phyloP scores from a whole-genome alignment of 768 basidiomycete genomes.

The Gymnopilus junonius region DNA sequence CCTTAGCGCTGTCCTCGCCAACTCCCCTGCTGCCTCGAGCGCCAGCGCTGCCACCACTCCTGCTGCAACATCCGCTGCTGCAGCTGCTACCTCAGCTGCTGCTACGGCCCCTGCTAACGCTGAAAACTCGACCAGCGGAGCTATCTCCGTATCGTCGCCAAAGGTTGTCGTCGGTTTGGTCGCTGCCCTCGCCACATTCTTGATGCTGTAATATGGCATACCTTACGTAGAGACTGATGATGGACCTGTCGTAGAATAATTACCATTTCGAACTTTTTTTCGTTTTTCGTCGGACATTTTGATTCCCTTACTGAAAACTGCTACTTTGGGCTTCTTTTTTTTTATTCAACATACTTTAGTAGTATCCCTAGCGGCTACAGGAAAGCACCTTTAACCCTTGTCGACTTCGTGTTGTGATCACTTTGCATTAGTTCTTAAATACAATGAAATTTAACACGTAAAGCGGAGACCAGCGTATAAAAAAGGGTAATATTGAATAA shows the following conservation, averaged over 20 bases:
- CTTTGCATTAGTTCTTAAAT: conserved; percentile 19
- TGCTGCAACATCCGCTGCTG: conserved; percentile 29
- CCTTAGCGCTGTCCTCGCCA: conserved; percentile 49
- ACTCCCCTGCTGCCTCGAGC: conserved; percentile 30
- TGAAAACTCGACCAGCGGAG: conserved; percentile 42
- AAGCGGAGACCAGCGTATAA: not conserved
- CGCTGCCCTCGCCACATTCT: conserved; percentile 48
- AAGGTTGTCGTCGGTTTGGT: conserved; percentile 51
- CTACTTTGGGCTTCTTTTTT: conserved; percentile 24
- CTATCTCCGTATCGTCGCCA: conserved; percentile 51
- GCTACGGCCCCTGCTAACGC: conserved; percentile 7
- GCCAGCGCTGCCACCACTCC: conserved; percentile 28
- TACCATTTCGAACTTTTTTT: conserved; percentile 27
- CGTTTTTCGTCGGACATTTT: conserved; percentile 26
- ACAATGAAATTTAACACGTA: conserved; percentile 7
- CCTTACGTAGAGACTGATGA: conserved; percentile 15
- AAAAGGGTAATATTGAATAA: not conserved
- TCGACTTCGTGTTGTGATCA: conserved; percentile 1
- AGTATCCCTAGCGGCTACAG: conserved; percentile 23
- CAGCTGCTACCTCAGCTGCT: conserved; percentile 10
- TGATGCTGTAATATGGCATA: conserved; percentile 47
- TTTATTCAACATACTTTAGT: conserved; percentile 18
- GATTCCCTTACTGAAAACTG: conserved; percentile 11
- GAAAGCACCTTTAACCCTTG: conserved; percentile 15
- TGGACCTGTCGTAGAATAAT: conserved; percentile 35